Conservation (phyloP, 2,329 filamentous ascomycete species). For the Colletotrichum sp. region DNA sequence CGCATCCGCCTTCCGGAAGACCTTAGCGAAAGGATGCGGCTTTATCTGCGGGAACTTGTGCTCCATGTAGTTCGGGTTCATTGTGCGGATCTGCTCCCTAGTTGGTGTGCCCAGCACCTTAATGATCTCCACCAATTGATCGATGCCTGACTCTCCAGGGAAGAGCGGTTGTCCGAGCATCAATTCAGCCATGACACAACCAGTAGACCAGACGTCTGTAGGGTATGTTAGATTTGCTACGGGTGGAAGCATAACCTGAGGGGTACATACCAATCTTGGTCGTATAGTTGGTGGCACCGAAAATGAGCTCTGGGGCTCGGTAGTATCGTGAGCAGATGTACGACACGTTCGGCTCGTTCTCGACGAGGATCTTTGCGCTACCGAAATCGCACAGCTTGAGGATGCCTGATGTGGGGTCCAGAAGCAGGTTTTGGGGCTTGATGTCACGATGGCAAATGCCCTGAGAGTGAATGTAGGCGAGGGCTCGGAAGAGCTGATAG, state of each 20-base stretch:
- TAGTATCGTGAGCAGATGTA: conserved; percentile 99
- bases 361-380: conserved; percentile 96
- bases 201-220: conserved; percentile 97
- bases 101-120: conserved; percentile 98
- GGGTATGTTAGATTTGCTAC: conserved; percentile 6
- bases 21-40: conserved; percentile 98
- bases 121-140: conserved; percentile 98
- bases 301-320: conserved; percentile 96
- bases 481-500: conserved; percentile 97
- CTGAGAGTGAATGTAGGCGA: conserved; percentile 99
- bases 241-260: not conserved
- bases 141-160: conserved; percentile 97
- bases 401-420: conserved; percentile 89
- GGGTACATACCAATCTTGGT: conserved; percentile 91
- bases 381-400: conserved; percentile 99
- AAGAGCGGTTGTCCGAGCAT: conserved; percentile 99
- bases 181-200: conserved; percentile 98
- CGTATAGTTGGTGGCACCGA: conserved; percentile 98
- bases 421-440: conserved; percentile 96
- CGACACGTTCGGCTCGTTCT: conserved; percentile 98
- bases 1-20: conserved; percentile 94
- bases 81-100: conserved; percentile 96
- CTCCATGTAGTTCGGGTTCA: conserved; percentile 99
- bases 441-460: conserved; percentile 99
- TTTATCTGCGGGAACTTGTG: conserved; percentile 99